Conservation (phyloP, 768 basidiomycete species). For the Phlebiopsis gigantea region DNA sequence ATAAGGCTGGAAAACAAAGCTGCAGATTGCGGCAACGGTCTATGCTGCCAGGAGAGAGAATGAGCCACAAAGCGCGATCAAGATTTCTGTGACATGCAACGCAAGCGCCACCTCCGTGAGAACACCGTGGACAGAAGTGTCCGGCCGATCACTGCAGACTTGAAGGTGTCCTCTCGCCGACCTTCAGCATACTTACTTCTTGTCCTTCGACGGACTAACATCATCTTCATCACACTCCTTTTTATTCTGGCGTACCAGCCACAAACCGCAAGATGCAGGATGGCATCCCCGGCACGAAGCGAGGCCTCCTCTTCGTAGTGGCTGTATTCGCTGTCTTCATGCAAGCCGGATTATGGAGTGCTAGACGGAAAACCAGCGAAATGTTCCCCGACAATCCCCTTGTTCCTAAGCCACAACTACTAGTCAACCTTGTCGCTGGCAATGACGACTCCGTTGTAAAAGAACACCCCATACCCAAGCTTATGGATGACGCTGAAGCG, state of each 20-base stretch:
- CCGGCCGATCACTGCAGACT: too few relatives aligned
- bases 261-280: constrained; percentile 18
- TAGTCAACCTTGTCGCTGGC: constrained; percentile 18
- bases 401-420: constrained; percentile 17
- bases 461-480: constrained; percentile 78
- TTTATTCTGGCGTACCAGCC: background rate
- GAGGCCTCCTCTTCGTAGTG: constrained; percentile 23
- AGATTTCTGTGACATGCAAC: too few relatives aligned
- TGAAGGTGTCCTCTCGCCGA: too few relatives aligned
- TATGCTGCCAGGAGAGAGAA: too few relatives aligned
- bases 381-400: constrained; percentile 23
- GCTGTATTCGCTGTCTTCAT: constrained; percentile 25
- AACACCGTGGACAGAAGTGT: background rate
- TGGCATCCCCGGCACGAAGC: constrained; percentile 19
- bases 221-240: constrained; percentile 1
- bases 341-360: constrained; percentile 30
- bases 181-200: background rate
- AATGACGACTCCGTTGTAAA: constrained; percentile 18
- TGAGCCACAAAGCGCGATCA: too few relatives aligned
- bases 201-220: background rate
- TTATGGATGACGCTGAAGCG: constrained; percentile 82
- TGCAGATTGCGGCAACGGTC: too few relatives aligned
- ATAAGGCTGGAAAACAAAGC: too few relatives aligned
- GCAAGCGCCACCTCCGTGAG: too few relatives aligned
- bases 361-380: constrained; percentile 16